A percentile compares a stretch with the other conserved stretches of the same genome.
Conservation (phyloP, 1,139 yeast genomes). For the Waltiozyma sp. region DNA sequence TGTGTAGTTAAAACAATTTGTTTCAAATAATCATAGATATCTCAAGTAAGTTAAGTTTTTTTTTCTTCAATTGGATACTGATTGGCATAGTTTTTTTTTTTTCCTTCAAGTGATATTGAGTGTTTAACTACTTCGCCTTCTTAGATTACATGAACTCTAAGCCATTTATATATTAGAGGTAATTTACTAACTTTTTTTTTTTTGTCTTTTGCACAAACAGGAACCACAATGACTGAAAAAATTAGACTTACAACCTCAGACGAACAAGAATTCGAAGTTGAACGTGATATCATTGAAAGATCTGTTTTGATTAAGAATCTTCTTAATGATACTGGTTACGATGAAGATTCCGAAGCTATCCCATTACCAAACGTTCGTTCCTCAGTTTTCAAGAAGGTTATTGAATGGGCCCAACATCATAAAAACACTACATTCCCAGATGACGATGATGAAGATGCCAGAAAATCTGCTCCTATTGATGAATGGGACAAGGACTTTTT, state of each 20-base stretch:
- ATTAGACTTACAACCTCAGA: slow-evolving; percentile 35
- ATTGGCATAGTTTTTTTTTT: no score
- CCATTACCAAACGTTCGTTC: slow-evolving; percentile 79
- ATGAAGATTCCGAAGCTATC: slow-evolving; percentile 39
- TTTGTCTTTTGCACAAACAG: background rate
- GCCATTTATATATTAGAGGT: no score
- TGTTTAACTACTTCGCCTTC: no score
- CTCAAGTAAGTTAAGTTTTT: no score
- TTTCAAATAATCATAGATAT: no score
- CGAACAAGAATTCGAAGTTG: slow-evolving; percentile 70
- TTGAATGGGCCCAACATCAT: slow-evolving; percentile 98
- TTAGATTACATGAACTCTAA: no score
- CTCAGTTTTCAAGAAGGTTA: slow-evolving; percentile 77
- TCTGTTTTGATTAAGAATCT: slow-evolving; percentile 82
- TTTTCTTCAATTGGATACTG: no score
- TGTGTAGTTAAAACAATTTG: no score
- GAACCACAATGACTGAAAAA: background rate
- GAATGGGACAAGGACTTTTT: slow-evolving; percentile 96
- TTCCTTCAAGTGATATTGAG: no score
- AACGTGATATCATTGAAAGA: slow-evolving; percentile 29
- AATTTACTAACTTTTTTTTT: no score
- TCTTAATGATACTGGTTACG: slow-evolving; percentile 61
- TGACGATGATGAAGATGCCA: slow-evolving; percentile 71
- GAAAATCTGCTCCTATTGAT: slow-evolving; percentile 75
- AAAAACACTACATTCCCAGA: slow-evolving; percentile 72